Evolutionary conservation across 106 monocot genomes (phyloP).

Genomic region (Dioscorea alata): DNA sequence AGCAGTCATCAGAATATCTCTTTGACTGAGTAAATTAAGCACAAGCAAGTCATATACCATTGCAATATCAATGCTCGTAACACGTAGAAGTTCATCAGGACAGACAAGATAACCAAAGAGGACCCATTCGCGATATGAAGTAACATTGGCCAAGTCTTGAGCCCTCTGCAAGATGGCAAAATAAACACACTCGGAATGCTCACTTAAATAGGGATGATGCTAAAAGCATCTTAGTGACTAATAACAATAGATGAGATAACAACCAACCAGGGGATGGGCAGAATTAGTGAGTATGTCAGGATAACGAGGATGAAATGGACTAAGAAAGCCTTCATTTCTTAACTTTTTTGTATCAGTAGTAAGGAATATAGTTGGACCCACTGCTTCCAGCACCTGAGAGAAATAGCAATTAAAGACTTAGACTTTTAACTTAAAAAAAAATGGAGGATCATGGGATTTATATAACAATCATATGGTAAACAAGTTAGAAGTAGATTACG

Average conservation of each 20-base stretch:
- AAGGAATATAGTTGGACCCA: conserved; percentile 92
- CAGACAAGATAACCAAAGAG: conserved; percentile 95
- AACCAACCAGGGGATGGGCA: conserved; percentile 89
- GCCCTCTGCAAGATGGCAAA: conserved; percentile 54
- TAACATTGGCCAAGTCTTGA: conserved; percentile 97
- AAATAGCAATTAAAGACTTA: not conserved
- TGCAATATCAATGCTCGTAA: conserved; percentile 97
- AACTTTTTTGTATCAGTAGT: conserved; percentile 94
- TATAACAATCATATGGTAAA: too few species aligned
- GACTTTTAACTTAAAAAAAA: not conserved
- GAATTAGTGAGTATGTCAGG: conserved; percentile 99
- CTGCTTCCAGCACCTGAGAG: conserved; percentile 87
- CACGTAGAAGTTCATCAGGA: conserved; percentile 93
- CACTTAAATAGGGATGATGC: too few species aligned
- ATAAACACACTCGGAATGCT: too few species aligned
- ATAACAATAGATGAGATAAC: conserved; percentile 6
- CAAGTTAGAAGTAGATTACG: too few species aligned
- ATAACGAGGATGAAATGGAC: conserved; percentile 99
- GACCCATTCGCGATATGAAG: conserved; percentile 96
- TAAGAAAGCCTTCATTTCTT: conserved; percentile 96
- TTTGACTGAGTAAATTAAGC: too few species aligned
- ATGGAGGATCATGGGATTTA: too few species aligned
- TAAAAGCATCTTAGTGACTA: not conserved
- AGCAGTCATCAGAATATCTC: too few species aligned
- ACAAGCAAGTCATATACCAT: conserved; percentile 47